Evolutionary conservation across 164 flowering plant genomes (phyloP), one percentile per base, ranked within the genome.

Genomic region (Annona cherimola): DNA sequence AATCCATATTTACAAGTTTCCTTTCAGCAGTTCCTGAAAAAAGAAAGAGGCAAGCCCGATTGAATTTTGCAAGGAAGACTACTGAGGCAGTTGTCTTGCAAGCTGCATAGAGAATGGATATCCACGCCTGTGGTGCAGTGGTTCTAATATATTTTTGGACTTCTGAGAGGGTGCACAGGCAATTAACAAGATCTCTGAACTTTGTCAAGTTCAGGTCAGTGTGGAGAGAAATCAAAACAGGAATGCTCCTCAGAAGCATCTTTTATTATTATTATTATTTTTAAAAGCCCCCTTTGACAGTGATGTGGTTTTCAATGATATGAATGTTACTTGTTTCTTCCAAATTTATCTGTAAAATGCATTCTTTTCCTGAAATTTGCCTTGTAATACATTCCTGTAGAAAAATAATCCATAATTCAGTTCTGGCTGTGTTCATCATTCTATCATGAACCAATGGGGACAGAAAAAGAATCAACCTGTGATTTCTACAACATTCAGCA

Each of bases 11-110:
- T 50, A 39, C 62, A 12, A 16, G 16, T 64, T 45, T 64, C 4
- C 46, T 65, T 69, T 7, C 44, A 42, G 41, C 81, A 83, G 88
- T 59, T 68, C 69, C 82, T n/a, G 39, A 45, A 54, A 83, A 86
- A 84, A 74, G 69, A 63, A 81, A 85, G 66, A 90, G 73, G 79
- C 96, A 93, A 81, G 78, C 89, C 45, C 73, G 71, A 14, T 85
- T 90, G 50, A 82, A 74, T 78, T 90, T 93, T 76, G 73, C 46
- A 1, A 86, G 82, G 84, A 79, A 81, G 42, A 78, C 45, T 74
- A 77, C 84, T 7, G 80, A 84, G 69, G 69, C 79, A 7, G 67
- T 80, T 69, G 72, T 79, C 50, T 42, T 81, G 73, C 81, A 84
- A 75, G 84, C 85, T 61, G 42, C 63, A 45, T 84, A 73, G 43